A percentile compares a stretch with the other conserved stretches of the same genome.
Evolutionary conservation across 116 monocot genomes (phyloP).

Genomic region (Posidonia oceanica): DNA sequence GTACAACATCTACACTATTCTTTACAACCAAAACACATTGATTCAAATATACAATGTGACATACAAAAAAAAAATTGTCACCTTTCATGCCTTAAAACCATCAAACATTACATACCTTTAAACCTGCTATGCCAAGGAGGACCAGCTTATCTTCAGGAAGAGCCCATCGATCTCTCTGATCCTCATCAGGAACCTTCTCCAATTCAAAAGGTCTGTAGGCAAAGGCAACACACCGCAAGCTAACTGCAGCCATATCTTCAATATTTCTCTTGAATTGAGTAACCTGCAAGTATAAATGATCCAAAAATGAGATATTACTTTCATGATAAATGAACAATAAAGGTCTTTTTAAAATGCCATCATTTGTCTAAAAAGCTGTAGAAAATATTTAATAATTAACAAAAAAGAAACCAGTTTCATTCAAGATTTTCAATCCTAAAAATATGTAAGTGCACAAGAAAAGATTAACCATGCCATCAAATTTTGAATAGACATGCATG

Average conservation of each 20-base stretch:
- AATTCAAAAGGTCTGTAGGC: conserved; percentile 55
- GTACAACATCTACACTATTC: no score
- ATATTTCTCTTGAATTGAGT: conserved; percentile 61
- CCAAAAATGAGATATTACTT: background rate
- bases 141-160: conserved; percentile 74
- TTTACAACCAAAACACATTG: no score
- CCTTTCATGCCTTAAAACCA: background rate
- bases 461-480: no score
- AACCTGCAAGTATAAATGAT: conserved; percentile 26
- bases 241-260: conserved; percentile 78
- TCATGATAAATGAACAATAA: background rate
- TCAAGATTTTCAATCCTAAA: no score
- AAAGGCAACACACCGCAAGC: conserved; percentile 87
- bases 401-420: no score
- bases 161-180: conserved; percentile 44
- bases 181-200: conserved; percentile 50
- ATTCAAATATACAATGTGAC: no score
- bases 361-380: background rate
- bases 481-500: no score
- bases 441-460: no score
- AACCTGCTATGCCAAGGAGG: conserved; percentile 58
- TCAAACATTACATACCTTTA: conserved; percentile 46
- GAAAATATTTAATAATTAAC: background rate
- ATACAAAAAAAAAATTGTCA: background rate
- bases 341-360: background rate